Evolutionary conservation across 2,329 filamentous ascomycete species (phyloP).

Genomic region (Hypomyces rosellus): DNA sequence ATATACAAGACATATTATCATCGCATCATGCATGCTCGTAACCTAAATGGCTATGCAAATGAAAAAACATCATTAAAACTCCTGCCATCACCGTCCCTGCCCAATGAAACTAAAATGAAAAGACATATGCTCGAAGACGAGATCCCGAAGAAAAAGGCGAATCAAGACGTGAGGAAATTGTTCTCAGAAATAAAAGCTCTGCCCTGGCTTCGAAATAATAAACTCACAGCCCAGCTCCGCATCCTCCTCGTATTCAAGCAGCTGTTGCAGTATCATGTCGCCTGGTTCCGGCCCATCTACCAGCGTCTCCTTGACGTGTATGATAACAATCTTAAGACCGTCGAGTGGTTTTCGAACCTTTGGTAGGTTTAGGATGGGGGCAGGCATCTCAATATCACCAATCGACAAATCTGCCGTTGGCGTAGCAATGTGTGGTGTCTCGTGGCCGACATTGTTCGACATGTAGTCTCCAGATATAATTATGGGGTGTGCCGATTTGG

Average conservation of each 20-base stretch:
- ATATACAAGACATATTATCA: neutral
- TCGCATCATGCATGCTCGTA: neutral
- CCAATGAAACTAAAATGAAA: conserved; percentile 7
- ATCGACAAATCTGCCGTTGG: conserved; percentile 43
- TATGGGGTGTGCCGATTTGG: conserved; percentile 36
- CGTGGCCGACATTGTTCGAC: conserved; percentile 10
- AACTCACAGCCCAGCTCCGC: conserved; percentile 73
- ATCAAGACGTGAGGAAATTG: neutral
- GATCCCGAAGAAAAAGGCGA: neutral
- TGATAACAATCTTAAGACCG: conserved; percentile 77
- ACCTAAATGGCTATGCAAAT: neutral
- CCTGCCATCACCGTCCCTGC: neutral
- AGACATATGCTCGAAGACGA: conserved; percentile 6
- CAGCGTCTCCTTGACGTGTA: conserved; percentile 87
- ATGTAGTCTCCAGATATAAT: neutral
- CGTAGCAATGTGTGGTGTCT: conserved; percentile 40
- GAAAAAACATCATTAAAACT: neutral
- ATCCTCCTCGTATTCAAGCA: conserved; percentile 59
- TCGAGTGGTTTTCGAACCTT: conserved; percentile 46
- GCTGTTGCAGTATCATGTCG: conserved; percentile 63
- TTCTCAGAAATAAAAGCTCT: conserved; percentile 46
- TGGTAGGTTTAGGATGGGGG: conserved; percentile 8
- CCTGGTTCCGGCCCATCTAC: conserved; percentile 60
- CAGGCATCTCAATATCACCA: conserved; percentile 29
- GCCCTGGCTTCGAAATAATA: conserved; percentile 61